These are phyloP conservation scores for Pichia occidentalis DNA, from an alignment of 805 yeast species.

Conservation along the genomic window DNA sequence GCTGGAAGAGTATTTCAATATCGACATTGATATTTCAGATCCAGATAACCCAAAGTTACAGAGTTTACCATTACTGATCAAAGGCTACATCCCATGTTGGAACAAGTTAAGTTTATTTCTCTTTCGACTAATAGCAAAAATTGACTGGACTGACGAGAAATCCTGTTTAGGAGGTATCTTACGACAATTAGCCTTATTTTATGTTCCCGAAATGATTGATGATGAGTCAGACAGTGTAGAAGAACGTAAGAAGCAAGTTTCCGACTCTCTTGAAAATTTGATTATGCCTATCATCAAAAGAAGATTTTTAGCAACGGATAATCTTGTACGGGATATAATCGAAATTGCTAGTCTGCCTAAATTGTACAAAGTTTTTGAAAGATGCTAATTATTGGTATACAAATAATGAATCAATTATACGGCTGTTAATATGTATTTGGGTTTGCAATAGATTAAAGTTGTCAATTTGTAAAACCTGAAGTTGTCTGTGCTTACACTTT, in stretches of 20 bases:
- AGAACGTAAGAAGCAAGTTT: constrained; percentile 27
- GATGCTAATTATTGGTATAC: constrained; percentile 74
- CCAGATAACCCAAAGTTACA: constrained; percentile 33
- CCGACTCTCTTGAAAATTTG: constrained; percentile 43
- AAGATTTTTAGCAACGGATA: constrained; percentile 57
- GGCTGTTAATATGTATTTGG: too few relatives aligned
- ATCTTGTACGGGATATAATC: constrained; percentile 47
- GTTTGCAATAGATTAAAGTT: too few relatives aligned
- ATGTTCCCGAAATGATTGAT: constrained; percentile 32
- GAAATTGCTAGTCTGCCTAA: constrained; percentile 93
- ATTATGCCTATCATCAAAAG: constrained; percentile 62
- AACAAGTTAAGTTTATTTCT: constrained; percentile 62
- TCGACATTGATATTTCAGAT: constrained; percentile 34
- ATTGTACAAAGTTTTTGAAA: constrained; percentile 82
- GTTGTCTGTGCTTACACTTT: too few relatives aligned
- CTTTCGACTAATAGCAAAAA: constrained; percentile 48
- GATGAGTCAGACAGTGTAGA: constrained; percentile 23
- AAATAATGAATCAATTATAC: too few relatives aligned
- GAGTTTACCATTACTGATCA: constrained; percentile 63
- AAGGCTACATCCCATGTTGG: constrained; percentile 55
- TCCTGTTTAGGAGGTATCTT: constrained; percentile 61
- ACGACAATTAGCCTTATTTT: constrained; percentile 62
- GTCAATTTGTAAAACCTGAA: too few relatives aligned
- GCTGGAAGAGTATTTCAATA: constrained; percentile 73
- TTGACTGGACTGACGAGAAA: constrained; percentile 64